Conservation (phyloP, 2,329 filamentous ascomycete species). For the Phialocephala subalpina region DNA sequence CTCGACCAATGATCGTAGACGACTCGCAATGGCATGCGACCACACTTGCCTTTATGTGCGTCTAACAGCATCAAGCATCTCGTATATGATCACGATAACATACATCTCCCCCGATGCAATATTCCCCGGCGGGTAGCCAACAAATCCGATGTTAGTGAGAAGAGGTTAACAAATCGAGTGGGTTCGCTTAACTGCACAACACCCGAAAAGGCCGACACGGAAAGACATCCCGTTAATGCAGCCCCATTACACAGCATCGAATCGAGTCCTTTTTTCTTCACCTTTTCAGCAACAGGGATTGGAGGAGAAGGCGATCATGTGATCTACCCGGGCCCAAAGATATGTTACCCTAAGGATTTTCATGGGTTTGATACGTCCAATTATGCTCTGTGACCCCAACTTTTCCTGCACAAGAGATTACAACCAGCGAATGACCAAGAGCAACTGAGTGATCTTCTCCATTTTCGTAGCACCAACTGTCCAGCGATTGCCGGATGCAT, state of each 20-base stretch:
- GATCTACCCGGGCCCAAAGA: background rate
- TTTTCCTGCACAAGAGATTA: conserved; percentile 10
- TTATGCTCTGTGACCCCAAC: background rate
- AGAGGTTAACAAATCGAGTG: too few relatives aligned
- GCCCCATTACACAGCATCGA: background rate
- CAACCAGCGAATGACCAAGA: conserved; percentile 16
- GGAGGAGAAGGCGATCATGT: conserved; percentile 6
- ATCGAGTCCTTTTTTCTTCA: background rate
- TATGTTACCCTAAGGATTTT: background rate
- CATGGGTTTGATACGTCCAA: background rate
- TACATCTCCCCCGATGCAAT: background rate
- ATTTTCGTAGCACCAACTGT: conserved; percentile 3
- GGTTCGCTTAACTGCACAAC: background rate
- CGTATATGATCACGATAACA: background rate
- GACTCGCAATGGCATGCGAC: background rate
- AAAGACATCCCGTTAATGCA: conserved; percentile 4
- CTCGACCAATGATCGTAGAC: background rate
- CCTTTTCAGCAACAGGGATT: background rate
- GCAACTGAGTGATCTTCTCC: conserved; percentile 11
- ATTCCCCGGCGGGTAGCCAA: background rate
- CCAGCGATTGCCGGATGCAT: conserved; percentile 43
- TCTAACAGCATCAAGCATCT: conserved; percentile 8
- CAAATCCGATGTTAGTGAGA: background rate
- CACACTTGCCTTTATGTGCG: background rate
- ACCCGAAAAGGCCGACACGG: background rate